Evolutionary conservation across 2,329 filamentous ascomycete species (phyloP).

Genomic region (Beauveria asiatica): DNA sequence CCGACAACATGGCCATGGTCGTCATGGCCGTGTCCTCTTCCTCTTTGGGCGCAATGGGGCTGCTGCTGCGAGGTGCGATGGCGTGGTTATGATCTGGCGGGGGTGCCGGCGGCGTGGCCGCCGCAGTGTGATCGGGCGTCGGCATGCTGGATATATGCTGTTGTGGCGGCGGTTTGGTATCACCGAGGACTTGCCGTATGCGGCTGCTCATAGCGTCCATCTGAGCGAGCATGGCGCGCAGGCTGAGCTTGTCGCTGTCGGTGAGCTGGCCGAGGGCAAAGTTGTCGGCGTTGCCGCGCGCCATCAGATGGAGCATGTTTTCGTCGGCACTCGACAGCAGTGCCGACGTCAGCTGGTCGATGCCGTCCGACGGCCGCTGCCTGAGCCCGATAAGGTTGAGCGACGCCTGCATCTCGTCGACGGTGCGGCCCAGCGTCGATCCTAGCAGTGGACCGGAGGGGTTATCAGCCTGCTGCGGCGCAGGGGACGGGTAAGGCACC

Average conservation of each 20-base stretch:
- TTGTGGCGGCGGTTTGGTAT: slow-evolving; percentile 12
- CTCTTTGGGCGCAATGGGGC: slow-evolving; percentile 20
- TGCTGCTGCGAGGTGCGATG: slow-evolving; percentile 11
- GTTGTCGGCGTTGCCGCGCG: slow-evolving; percentile 36
- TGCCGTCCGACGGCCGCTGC: slow-evolving; percentile 38
- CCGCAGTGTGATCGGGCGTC: slow-evolving; percentile 11
- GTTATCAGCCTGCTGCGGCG: slow-evolving; percentile 13
- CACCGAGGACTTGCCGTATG: slow-evolving; percentile 33
- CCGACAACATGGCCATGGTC: slow-evolving; percentile 23
- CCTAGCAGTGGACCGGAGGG: slow-evolving; percentile 17
- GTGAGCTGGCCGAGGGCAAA: slow-evolving; percentile 32
- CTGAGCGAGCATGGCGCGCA: slow-evolving; percentile 40
- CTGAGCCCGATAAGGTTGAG: slow-evolving; percentile 53
- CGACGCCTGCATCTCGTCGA: slow-evolving; percentile 58
- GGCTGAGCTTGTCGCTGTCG: slow-evolving; percentile 33
- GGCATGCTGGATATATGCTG: slow-evolving; percentile 8
- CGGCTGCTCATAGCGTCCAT: slow-evolving; percentile 35
- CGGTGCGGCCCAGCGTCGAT: slow-evolving; percentile 33
- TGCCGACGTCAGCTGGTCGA: slow-evolving; percentile 48
- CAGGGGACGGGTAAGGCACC: slow-evolving; percentile 20
- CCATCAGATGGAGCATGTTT: slow-evolving; percentile 38
- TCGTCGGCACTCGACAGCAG: slow-evolving; percentile 50
- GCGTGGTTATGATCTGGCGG: not conserved
- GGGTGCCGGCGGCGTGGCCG: slow-evolving; percentile 5
- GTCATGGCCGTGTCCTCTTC: slow-evolving; percentile 21